Evolutionary conservation across 1,284 basidiomycete species (phyloP).

Genomic region (Fistulinella staudtii): DNA sequence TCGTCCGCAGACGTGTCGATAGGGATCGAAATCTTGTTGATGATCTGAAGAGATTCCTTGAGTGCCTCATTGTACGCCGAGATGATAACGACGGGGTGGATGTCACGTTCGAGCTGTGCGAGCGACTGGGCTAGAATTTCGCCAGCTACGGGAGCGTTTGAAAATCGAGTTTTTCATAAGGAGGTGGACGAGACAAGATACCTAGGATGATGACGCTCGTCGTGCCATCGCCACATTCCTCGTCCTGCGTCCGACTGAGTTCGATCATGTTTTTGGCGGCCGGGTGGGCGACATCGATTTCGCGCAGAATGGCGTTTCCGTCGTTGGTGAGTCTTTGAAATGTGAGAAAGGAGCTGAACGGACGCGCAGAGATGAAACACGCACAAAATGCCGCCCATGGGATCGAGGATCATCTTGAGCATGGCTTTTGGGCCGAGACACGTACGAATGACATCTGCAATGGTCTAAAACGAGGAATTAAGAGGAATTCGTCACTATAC

Average conservation of each 20-base stretch:
- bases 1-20: constrained; percentile 86
- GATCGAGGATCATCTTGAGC: constrained; percentile 99
- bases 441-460: constrained; percentile 97
- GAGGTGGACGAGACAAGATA: constrained; percentile 28
- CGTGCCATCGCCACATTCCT: constrained; percentile 98
- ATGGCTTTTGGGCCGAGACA: constrained; percentile 97
- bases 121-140: constrained; percentile 97
- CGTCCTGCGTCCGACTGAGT: constrained; percentile 94
- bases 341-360: constrained; percentile 1
- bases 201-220: constrained; percentile 97
- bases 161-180: background rate
- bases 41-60: constrained; percentile 85
- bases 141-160: constrained; percentile 58
- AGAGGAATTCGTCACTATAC: background rate
- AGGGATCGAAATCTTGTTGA: constrained; percentile 83
- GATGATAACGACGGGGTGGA: constrained; percentile 99
- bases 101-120: constrained; percentile 89
- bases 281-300: constrained; percentile 97
- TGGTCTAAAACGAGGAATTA: constrained; percentile 56
- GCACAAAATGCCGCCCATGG: constrained; percentile 94
- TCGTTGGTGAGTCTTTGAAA: constrained; percentile 84
- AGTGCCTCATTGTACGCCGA: constrained; percentile 96
- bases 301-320: constrained; percentile 94
- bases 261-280: constrained; percentile 99
- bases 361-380: constrained; percentile 23